Evolutionary conservation across 2,329 filamentous ascomycete species (phyloP).

Genomic region (Colletotrichum liaoningense): DNA sequence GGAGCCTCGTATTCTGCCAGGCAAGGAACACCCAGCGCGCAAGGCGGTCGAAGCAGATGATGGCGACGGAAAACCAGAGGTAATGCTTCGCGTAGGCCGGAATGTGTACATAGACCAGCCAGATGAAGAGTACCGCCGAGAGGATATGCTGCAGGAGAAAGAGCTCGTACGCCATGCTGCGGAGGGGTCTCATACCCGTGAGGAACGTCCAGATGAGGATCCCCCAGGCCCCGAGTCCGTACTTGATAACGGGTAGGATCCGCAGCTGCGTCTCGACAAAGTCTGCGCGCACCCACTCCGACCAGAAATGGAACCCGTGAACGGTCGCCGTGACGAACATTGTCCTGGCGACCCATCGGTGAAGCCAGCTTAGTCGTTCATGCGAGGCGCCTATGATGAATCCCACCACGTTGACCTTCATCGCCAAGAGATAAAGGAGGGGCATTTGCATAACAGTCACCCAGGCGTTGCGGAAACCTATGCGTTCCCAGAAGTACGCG

Average conservation of each 20-base stretch:
- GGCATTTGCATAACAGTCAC: slow-evolving; percentile 73
- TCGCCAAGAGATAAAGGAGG: slow-evolving; percentile 71
- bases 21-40: slow-evolving; percentile 60
- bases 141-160: slow-evolving; percentile 77
- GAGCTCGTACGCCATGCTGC: slow-evolving; percentile 75
- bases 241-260: slow-evolving; percentile 65
- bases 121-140: slow-evolving; percentile 71
- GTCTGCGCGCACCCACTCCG: slow-evolving; percentile 70
- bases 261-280: slow-evolving; percentile 69
- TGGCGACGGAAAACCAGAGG: slow-evolving; percentile 73
- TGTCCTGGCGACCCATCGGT: slow-evolving; percentile 77
- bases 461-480: slow-evolving; percentile 77
- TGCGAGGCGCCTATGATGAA: slow-evolving; percentile 72
- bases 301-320: slow-evolving; percentile 77
- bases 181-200: slow-evolving; percentile 71
- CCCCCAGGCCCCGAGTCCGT: slow-evolving; percentile 75
- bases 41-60: slow-evolving; percentile 72
- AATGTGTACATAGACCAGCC: slow-evolving; percentile 72
- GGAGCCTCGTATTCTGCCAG: slow-evolving; percentile 64
- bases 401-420: slow-evolving; percentile 70
- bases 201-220: slow-evolving; percentile 74
- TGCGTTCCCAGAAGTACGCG: slow-evolving; percentile 70
- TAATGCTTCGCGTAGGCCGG: slow-evolving; percentile 69
- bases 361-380: slow-evolving; percentile 79
- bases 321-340: slow-evolving; percentile 76